Evolutionary conservation across 1,284 basidiomycete species (phyloP), one percentile per base, ranked within the genome.

Genomic region (Fomitopsis schrenkii): DNA sequence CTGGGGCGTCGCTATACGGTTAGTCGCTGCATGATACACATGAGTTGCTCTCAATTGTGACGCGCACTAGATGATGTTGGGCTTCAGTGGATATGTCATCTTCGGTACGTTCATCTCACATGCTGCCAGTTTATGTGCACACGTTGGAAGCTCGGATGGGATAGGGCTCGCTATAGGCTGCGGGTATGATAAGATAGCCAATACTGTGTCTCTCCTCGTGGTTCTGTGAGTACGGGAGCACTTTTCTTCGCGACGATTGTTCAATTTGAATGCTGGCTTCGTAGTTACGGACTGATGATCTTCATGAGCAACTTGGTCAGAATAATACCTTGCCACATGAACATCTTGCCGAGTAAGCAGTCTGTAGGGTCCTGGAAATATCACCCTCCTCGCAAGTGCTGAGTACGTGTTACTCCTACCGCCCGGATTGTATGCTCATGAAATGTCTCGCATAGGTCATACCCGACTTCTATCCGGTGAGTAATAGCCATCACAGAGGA

Each of bases 321-420:
- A 22, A 2, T 22, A 22, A 22, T 22, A 22, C 22, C 22, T 22
- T 22, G 3, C 2, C 38, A 17, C 14, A 2, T 5, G 36, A 12
- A 40, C 35, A 2, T 33, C 5, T 1, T 12, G 3, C 66, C 2
- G 22, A 22, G 22, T 22, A 22, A 22, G 2, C 22, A 2, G 22
- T 22, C 22, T 22, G 22, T 22, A 86, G 84, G 88, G 90, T n/a
- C 90, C 90, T 0, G 90, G 90, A n/a, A 83, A 90, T 66, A 87
- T 89, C 83, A 76, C 88, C 12, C 87, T 87, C 59, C 79, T 90
- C 6, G 83, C 85, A 68, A 89, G 80, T 64, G 82, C 84, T 26
- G 85, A 87, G 83, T 87, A 66, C 74, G 83, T 79, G 52, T 45
- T 12, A 4, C 14, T 30, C 28, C 22, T 22, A 22, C 22, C 22